phyloP scores from a whole-genome alignment of 2,329 filamentous ascomycete genomes.

The Cladosporium sp. region DNA sequence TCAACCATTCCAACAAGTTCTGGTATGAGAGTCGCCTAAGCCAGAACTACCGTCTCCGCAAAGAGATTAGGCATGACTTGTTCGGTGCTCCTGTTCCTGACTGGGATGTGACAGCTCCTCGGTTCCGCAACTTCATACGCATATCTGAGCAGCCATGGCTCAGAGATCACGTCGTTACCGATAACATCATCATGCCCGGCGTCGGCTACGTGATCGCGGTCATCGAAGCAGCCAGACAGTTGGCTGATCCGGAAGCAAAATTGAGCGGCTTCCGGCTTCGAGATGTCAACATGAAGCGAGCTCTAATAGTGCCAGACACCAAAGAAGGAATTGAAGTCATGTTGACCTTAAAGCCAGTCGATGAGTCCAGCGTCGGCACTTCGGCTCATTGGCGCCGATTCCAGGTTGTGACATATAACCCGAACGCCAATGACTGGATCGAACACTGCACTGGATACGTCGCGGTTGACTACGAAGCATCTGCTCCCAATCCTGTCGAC shows the following conservation, averaged over 20 bases:
- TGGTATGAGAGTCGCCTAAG: conserved; percentile 19
- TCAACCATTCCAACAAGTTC: conserved; percentile 21
- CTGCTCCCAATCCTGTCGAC: background rate
- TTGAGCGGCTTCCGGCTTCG: conserved; percentile 46
- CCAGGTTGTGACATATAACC: background rate
- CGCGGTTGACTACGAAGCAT: background rate
- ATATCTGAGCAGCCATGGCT: conserved; percentile 4
- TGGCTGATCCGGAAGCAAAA: background rate
- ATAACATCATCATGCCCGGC: conserved; percentile 18
- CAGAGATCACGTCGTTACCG: background rate
- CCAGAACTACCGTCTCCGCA: conserved; percentile 15
- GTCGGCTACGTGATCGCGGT: conserved; percentile 24
- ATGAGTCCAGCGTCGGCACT: conserved; percentile 1
- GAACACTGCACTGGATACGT: conserved; percentile 10
- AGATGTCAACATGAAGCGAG: conserved; percentile 51
- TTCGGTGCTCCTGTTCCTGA: conserved; percentile 37
- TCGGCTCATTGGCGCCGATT: background rate
- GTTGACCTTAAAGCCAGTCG: conserved; percentile 29
- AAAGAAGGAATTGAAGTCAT: conserved; percentile 53
- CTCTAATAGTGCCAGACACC: conserved; percentile 53
- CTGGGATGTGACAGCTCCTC: background rate
- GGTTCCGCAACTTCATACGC: background rate
- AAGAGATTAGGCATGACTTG: conserved; percentile 46
- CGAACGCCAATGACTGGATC: background rate
- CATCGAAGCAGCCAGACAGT: conserved; percentile 18